phyloP scores from a whole-genome alignment of 192 early-diverging fungal genomes.

The Lobosporangium transversale region DNA sequence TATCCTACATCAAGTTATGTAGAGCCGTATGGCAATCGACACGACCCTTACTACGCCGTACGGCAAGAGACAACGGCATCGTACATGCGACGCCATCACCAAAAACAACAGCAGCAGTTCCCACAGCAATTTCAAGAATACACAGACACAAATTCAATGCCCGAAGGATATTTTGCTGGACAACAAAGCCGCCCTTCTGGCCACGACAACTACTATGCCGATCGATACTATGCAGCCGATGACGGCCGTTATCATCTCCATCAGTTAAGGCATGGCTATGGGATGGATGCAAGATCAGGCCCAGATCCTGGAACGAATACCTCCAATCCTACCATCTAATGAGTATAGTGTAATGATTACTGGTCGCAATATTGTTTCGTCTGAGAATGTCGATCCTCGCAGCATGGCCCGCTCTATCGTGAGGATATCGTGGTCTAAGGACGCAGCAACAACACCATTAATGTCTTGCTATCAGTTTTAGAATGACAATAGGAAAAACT shows the following conservation, averaged over 20 bases:
- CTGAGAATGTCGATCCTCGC: too few species aligned
- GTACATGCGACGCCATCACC: too few species aligned
- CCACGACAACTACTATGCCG: constrained; percentile 1
- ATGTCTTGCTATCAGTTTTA: too few species aligned
- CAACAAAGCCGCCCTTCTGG: not conserved
- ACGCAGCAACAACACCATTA: too few species aligned
- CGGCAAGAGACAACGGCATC: not conserved
- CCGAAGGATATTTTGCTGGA: not conserved
- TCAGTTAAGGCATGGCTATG: not conserved
- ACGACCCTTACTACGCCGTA: constrained; percentile 11
- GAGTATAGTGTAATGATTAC: too few species aligned
- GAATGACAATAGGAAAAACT: too few species aligned
- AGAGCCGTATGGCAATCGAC: not conserved
- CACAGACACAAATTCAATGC: not conserved
- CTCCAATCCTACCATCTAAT: too few species aligned
- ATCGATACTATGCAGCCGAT: constrained; percentile 1
- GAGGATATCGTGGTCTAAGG: too few species aligned
- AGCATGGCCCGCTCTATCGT: too few species aligned
- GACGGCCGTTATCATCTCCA: not conserved
- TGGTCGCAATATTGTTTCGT: too few species aligned
- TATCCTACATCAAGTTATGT: not conserved
- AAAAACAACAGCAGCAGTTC: constrained; percentile 17
- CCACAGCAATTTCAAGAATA: not conserved
- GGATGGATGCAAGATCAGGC: not conserved
- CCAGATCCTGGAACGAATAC: not conserved